Base-by-base conservation (phyloP, 1,284 basidiomycete species). In the Boletellus deceptivus region DNA sequence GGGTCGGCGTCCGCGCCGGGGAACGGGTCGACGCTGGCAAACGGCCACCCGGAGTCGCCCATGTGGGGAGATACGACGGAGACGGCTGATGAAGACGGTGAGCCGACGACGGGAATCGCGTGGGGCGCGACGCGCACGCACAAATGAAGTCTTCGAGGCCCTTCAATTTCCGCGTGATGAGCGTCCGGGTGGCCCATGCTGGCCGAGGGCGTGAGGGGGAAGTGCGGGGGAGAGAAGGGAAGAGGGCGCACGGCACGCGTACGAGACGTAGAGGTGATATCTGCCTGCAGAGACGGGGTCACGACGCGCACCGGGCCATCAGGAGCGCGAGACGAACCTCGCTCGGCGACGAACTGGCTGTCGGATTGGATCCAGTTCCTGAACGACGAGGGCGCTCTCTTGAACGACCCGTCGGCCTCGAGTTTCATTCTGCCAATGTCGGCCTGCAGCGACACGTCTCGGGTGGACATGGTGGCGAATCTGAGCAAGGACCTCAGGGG, bases 161-260 rank as follows among this genome's bases (percentile, higher is more conserved):
- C 71, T 98, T 98, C 59, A 99, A 79, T 69, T 91, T 83, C 59
- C 95, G 81, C 4, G 89, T 78, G 60, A 99, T 98, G 50, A 98
- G 74, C 2, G 93, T 80, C 56, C 96, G 81, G 46, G 93, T 93
- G 0, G 96, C 96, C 95, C 96, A 98, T 5, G 95, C 86, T 89
- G 39, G 3, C 29, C 13, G 13, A 14, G 24, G 51, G 25, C 29
- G 43, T 42, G 35, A 34, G 34, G 27, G 46, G 10, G 25, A n/a
- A 33, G 34, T 8, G 11, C 7, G 20, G 22, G 13, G 17, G 6
- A 33, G 20, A 17, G 16, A 34, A 31, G 29, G 29, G 29, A 31
- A 31, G 14, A 14, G 34, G 25, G 74, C 88, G 75, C 53, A 93
- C 91, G 83, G 71, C 86, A 90, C 3, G 83, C 78, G 59, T 82